Evolutionary conservation across 1,284 basidiomycete genomes (phyloP).

Genomic region (Ceratobasidium sp.): DNA sequence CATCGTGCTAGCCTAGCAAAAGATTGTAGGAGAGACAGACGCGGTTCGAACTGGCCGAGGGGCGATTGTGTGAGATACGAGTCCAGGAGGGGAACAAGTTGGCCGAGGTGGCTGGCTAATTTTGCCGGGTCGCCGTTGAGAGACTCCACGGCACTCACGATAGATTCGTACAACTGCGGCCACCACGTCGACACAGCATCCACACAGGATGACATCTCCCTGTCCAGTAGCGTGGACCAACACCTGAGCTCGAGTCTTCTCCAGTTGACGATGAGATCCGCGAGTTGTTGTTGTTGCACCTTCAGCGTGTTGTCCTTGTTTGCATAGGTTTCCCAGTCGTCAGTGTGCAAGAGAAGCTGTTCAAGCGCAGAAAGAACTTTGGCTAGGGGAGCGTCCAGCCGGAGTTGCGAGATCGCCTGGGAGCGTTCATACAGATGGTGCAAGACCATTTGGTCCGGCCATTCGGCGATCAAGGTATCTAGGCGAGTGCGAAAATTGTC

Average conservation of each 20-base stretch:
- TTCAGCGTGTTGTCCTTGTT: conserved; percentile 87
- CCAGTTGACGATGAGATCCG: conserved; percentile 87
- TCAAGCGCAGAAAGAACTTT: conserved; percentile 88
- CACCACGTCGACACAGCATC: conserved; percentile 84
- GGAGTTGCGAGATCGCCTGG: conserved; percentile 72
- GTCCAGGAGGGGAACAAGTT: conserved; percentile 82
- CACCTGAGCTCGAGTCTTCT: conserved; percentile 87
- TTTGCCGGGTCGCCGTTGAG: conserved; percentile 50
- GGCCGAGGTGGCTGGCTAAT: conserved; percentile 67
- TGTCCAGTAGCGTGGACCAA: conserved; percentile 86
- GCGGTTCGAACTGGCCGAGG: conserved; percentile 81
- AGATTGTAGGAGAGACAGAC: conserved; percentile 76
- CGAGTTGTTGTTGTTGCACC: conserved; percentile 72
- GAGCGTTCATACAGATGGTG: conserved; percentile 86
- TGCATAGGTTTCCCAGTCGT: conserved; percentile 97
- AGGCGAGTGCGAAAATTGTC: conserved; percentile 66
- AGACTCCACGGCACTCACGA: conserved; percentile 61
- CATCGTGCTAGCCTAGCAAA: conserved; percentile 62
- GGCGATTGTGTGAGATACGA: conserved; percentile 83
- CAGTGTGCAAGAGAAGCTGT: conserved; percentile 85
- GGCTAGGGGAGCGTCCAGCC: conserved; percentile 80
- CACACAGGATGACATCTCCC: conserved; percentile 71
- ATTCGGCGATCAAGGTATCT: conserved; percentile 72
- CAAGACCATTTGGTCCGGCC: conserved; percentile 98
- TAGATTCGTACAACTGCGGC: conserved; percentile 89